Percentiles rank a stretch among this genome's conserved stretches.
phyloP scores from a whole-genome alignment of 1,284 basidiomycete genomes.

The Exobasidium cylindrosporum region DNA sequence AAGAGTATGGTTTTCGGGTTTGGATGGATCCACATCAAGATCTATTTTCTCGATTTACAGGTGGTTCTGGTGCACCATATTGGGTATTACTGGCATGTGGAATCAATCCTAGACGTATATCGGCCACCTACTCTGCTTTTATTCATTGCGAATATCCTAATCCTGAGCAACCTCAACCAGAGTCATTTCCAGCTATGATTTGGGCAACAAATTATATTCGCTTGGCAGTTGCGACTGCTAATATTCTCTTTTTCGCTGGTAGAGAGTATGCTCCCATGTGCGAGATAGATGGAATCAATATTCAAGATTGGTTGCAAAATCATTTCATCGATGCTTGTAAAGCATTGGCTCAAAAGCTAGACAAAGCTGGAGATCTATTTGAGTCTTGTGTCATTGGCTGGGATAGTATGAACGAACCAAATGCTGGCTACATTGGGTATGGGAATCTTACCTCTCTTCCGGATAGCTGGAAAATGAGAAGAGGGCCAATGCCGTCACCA shows the following conservation, averaged over 20 bases:
- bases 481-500: slow-evolving; percentile 81
- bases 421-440: slow-evolving; percentile 79
- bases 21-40: slow-evolving; percentile 98
- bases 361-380: slow-evolving; percentile 68
- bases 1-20: slow-evolving; percentile 87
- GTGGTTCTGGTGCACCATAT: slow-evolving; percentile 90
- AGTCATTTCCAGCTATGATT: slow-evolving; percentile 79
- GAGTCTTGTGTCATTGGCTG: slow-evolving; percentile 90
- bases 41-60: slow-evolving; percentile 91
- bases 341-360: slow-evolving; percentile 71
- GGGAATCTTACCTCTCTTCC: slow-evolving; percentile 59
- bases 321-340: slow-evolving; percentile 79
- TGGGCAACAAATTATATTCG: slow-evolving; percentile 96
- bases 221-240: slow-evolving; percentile 80
- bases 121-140: slow-evolving; percentile 78
- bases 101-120: slow-evolving; percentile 79
- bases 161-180: slow-evolving; percentile 66
- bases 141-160: slow-evolving; percentile 83
- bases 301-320: slow-evolving; percentile 86
- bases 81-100: slow-evolving; percentile 93
- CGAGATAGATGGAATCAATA: slow-evolving; percentile 81
- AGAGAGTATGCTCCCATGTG: slow-evolving; percentile 84
- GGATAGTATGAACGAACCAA: slow-evolving; percentile 95
- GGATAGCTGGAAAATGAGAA: slow-evolving; percentile 61
- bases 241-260: slow-evolving; percentile 92